These are phyloP conservation scores for Viola pubescens DNA, from an alignment of 441 rosid species.

Conservation along the genomic window DNA sequence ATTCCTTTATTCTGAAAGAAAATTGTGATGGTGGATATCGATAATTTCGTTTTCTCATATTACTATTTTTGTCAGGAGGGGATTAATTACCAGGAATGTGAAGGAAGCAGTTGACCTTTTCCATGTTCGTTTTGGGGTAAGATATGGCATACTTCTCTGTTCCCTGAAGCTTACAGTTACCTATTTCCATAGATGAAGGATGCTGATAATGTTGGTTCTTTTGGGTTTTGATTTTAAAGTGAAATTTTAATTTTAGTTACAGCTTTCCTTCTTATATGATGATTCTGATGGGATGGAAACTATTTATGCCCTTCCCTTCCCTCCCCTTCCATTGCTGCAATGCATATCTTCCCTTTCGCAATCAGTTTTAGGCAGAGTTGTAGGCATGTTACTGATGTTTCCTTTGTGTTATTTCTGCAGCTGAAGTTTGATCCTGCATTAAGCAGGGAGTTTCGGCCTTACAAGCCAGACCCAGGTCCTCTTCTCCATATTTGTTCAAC, in stretches of 20 bases:
- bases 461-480: constrained; percentile 88
- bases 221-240: not conserved
- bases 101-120: constrained; percentile 74
- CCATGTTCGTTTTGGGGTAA: constrained; percentile 69
- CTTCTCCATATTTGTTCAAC: constrained; percentile 72
- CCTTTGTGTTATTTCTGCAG: constrained; percentile 29
- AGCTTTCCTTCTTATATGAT: too few species aligned
- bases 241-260: not conserved
- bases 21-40: not conserved
- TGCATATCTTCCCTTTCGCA: too few species aligned
- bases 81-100: constrained; percentile 84
- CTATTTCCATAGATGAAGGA: too few species aligned
- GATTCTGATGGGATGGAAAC: too few species aligned
- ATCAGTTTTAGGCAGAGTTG: too few species aligned
- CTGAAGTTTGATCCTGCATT: constrained; percentile 69
- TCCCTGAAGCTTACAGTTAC: not conserved
- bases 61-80: constrained; percentile 44
- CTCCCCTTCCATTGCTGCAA: too few species aligned
- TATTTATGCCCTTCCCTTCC: too few species aligned
- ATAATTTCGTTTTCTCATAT: not conserved
- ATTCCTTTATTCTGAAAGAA: not conserved
- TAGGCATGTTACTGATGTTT: not conserved
- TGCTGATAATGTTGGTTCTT: not conserved
- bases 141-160: constrained; percentile 7
- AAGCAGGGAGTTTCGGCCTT: constrained; percentile 93